phyloP scores from a whole-genome alignment of 768 basidiomycete species.

The Phylloporus sp. region DNA sequence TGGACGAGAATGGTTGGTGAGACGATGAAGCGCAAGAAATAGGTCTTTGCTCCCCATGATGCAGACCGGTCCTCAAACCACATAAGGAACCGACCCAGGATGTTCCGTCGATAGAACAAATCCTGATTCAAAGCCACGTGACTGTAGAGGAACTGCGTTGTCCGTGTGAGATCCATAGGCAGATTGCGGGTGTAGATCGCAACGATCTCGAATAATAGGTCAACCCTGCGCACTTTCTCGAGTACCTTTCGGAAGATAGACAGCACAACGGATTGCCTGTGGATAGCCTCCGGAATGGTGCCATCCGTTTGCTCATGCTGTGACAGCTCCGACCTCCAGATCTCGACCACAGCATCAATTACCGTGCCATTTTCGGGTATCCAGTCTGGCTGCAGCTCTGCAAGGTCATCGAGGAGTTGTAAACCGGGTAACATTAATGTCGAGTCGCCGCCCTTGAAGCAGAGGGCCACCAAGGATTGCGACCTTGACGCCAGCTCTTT shows the following conservation, averaged over 20 bases:
- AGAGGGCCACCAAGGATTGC: conserved; percentile 46
- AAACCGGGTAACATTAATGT: conserved; percentile 65
- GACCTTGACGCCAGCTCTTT: conserved; percentile 65
- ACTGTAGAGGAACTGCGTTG: conserved; percentile 81
- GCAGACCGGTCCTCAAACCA: conserved; percentile 71
- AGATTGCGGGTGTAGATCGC: conserved; percentile 75
- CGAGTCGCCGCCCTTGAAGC: conserved; percentile 48
- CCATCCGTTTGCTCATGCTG: conserved; percentile 42
- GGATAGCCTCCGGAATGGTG: conserved; percentile 47
- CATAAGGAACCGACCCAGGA: conserved; percentile 79
- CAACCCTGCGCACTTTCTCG: conserved; percentile 70
- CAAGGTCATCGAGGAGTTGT: conserved; percentile 73
- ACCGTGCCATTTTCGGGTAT: conserved; percentile 62
- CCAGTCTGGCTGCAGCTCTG: conserved; percentile 65
- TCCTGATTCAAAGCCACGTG: conserved; percentile 77
- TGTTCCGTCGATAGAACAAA: conserved; percentile 68
- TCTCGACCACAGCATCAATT: conserved; percentile 62
- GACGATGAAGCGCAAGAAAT: conserved; percentile 76
- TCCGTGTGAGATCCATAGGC: conserved; percentile 73
- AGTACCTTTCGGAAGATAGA: conserved; percentile 75
- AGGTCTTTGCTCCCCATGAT: conserved; percentile 73
- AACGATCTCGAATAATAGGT: conserved; percentile 85
- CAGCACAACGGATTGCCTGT: conserved; percentile 62
- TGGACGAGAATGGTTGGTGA: conserved; percentile 84
- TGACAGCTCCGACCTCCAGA: conserved; percentile 62